A percentile compares a stretch with the other conserved stretches of the same genome.
These are phyloP conservation scores for Globisporangium solare DNA, from an alignment of 352 stramenopile genomes.

Conservation along the genomic window DNA sequence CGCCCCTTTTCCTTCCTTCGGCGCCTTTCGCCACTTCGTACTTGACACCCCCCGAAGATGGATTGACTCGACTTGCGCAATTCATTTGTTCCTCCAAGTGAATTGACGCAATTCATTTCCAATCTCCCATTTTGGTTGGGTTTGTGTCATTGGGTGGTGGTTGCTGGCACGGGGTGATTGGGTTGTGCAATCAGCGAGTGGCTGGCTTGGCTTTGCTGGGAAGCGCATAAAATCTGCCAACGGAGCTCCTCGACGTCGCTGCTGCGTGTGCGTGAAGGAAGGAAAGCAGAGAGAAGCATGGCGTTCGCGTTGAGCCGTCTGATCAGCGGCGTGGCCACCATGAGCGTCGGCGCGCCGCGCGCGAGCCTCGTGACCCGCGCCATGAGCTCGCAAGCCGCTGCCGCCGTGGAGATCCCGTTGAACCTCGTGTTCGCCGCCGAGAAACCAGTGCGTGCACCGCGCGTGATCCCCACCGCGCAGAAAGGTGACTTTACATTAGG, in stretches of 20 bases:
- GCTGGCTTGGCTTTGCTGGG: slow-evolving; percentile 6
- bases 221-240: not conserved
- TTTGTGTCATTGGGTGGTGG: not conserved
- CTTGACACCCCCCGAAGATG: not conserved
- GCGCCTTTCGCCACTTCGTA: not conserved
- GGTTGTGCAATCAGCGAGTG: slow-evolving; percentile 3
- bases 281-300: slow-evolving; percentile 11
- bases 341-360: slow-evolving; percentile 39
- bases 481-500: slow-evolving; percentile 19
- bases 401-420: slow-evolving; percentile 27
- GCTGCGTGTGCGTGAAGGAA: slow-evolving; percentile 1
- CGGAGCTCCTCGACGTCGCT: not conserved
- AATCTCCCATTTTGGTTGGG: not conserved
- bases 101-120: not conserved
- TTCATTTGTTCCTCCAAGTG: slow-evolving; percentile 6
- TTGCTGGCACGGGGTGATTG: not conserved
- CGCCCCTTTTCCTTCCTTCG: no score
- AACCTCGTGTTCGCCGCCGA: slow-evolving; percentile 76
- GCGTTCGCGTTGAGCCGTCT: slow-evolving; percentile 50
- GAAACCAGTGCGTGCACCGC: slow-evolving; percentile 60
- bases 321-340: slow-evolving; percentile 46
- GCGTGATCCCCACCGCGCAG: slow-evolving; percentile 56
- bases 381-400: slow-evolving; percentile 26
- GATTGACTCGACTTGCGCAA: not conserved
- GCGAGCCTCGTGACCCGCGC: slow-evolving; percentile 26